Percentiles rank a stretch among this genome's conserved stretches.
phyloP scores from a whole-genome alignment of 202 grass and related monocot species.

The Setaria viridis region DNA sequence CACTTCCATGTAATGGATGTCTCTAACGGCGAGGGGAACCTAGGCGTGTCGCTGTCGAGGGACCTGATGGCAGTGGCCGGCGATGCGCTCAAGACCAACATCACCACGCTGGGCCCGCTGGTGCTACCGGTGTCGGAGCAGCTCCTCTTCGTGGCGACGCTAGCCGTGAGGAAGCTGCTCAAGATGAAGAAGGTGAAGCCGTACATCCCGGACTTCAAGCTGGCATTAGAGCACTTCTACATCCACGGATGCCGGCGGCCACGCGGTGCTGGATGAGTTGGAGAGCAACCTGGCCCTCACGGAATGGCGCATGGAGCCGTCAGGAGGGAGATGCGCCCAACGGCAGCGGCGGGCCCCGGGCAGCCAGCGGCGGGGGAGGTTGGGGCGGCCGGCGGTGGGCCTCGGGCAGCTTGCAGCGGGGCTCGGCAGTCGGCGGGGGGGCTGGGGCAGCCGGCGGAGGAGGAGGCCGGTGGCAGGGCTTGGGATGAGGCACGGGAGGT shows the following conservation, averaged over 20 bases:
- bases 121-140: slow-evolving; percentile 88
- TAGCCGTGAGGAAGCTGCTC: slow-evolving; percentile 62
- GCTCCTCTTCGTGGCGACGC: slow-evolving; percentile 66
- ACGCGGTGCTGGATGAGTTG: slow-evolving; percentile 86
- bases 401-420: too few relatives aligned
- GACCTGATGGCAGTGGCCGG: slow-evolving; percentile 88
- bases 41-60: slow-evolving; percentile 83
- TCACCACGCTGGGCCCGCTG: slow-evolving; percentile 82
- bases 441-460: too few relatives aligned
- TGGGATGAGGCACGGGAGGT: too few relatives aligned
- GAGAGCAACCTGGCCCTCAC: slow-evolving; percentile 82
- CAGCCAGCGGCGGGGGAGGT: too few relatives aligned
- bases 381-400: too few relatives aligned
- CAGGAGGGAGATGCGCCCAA: too few relatives aligned
- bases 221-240: slow-evolving; percentile 95
- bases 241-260: slow-evolving; percentile 89
- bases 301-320: slow-evolving; percentile 96
- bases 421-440: too few relatives aligned
- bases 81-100: slow-evolving; percentile 92
- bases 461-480: too few relatives aligned
- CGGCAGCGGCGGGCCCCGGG: too few relatives aligned
- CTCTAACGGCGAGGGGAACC: slow-evolving; percentile 29
- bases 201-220: slow-evolving; percentile 93
- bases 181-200: slow-evolving; percentile 78
- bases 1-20: slow-evolving; percentile 29